These are phyloP conservation scores for Neurospora sp. DNA, from an alignment of 495 filamentous ascomycete genomes.

Conservation along the genomic window DNA sequence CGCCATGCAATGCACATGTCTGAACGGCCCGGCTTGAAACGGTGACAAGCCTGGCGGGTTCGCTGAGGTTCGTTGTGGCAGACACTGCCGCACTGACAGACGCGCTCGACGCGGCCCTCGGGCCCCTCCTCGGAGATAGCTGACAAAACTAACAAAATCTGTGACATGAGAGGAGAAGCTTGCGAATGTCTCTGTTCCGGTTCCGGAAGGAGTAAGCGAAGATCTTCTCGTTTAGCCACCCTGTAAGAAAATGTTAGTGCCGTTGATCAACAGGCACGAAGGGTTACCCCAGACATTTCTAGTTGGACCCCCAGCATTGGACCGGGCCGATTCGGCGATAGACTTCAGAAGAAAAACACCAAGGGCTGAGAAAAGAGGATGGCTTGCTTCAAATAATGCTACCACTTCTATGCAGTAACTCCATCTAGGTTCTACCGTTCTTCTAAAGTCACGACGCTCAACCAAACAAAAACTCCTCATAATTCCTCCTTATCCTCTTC, in stretches of 20 bases:
- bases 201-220: background rate
- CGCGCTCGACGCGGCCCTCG: too few species aligned
- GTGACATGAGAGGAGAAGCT: background rate
- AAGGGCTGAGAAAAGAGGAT: background rate
- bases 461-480: conserved; percentile 71
- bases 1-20: background rate
- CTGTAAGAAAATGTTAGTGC: background rate
- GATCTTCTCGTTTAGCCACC: background rate
- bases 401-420: background rate
- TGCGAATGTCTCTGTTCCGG: background rate
- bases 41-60: background rate
- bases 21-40: background rate
- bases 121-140: too few species aligned
- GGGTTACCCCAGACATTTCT: background rate
- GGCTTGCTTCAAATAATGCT: too few species aligned
- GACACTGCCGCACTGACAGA: background rate
- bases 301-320: background rate
- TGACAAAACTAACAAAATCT: too few species aligned
- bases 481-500: conserved; percentile 61
- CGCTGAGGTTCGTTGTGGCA: background rate
- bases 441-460: conserved; percentile 2
- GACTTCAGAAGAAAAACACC: background rate
- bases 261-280: background rate
- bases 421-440: background rate
- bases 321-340: background rate